A percentile compares a stretch with the other conserved stretches of the same genome.
These are phyloP conservation scores for Zoysia japonica DNA, from an alignment of 176 grass and related monocot species.

Conservation along the genomic window DNA sequence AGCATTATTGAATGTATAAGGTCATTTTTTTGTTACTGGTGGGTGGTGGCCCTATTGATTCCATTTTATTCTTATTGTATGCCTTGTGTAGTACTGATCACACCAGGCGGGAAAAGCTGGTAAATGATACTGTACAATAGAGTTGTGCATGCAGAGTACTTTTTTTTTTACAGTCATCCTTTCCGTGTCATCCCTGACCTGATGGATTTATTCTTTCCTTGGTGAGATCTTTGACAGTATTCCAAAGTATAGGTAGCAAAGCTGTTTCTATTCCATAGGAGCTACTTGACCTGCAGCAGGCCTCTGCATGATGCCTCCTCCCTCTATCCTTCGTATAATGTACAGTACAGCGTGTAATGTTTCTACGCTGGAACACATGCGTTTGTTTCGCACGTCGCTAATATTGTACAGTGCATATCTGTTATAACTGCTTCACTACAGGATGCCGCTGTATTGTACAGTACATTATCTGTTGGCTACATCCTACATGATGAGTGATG, in stretches of 20 bases:
- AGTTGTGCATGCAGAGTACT: slow-evolving; percentile 6
- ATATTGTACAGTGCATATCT: no score
- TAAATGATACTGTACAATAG: slow-evolving; percentile 53
- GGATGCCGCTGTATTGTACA: no score
- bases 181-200: no score
- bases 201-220: neutral
- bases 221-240: neutral
- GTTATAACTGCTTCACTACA: no score
- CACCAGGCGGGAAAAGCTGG: slow-evolving; percentile 34
- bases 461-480: no score
- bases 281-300: no score
- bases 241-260: neutral
- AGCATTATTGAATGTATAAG: slow-evolving; percentile 41
- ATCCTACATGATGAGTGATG: no score
- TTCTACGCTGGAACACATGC: no score
- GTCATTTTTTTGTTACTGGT: slow-evolving; percentile 11
- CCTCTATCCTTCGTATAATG: no score
- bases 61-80: slow-evolving; percentile 41
- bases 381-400: no score
- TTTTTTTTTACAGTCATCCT: neutral
- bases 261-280: neutral
- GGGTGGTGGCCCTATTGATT: slow-evolving; percentile 35
- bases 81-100: slow-evolving; percentile 44
- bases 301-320: no score
- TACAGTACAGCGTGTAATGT: no score